phyloP scores from a whole-genome alignment of 306 rosid genomes.

The Adenanthera pavonina region DNA sequence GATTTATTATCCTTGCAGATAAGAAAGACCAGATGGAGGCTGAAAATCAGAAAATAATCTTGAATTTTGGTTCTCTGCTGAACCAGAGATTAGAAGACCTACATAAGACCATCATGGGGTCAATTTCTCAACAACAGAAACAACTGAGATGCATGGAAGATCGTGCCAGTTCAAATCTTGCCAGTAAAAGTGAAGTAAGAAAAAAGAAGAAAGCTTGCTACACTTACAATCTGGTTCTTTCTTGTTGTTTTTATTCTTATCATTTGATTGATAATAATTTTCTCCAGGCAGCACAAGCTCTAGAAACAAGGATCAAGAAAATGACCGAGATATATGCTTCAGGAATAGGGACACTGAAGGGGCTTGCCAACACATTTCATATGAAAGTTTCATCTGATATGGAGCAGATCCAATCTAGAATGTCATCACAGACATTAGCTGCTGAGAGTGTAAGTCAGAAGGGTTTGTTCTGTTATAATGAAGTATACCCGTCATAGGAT shows the following conservation, averaged over 20 bases:
- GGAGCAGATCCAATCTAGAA: conserved; percentile 63
- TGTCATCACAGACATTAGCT: conserved; percentile 60
- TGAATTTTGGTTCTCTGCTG: conserved; percentile 73
- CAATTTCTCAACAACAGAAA: conserved; percentile 77
- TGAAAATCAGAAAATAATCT: conserved; percentile 66
- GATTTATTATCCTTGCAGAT: conserved; percentile 51
- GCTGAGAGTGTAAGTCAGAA: conserved; percentile 64
- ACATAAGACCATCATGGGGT: conserved; percentile 67
- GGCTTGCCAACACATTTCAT: conserved; percentile 64
- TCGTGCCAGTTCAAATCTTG: conserved; percentile 57
- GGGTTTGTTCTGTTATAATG: background rate
- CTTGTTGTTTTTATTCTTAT: conserved; percentile 5
- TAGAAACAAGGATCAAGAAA: conserved; percentile 74
- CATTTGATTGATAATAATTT: conserved; percentile 31
- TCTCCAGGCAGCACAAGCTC: conserved; percentile 71
- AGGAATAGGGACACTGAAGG: conserved; percentile 71
- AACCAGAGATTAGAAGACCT: conserved; percentile 69
- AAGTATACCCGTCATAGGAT: background rate
- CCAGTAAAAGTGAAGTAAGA: conserved; percentile 82
- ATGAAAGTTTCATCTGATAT: conserved; percentile 72
- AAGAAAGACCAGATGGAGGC: conserved; percentile 73
- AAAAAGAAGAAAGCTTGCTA: conserved; percentile 26
- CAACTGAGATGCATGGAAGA: conserved; percentile 84
- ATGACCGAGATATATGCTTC: conserved; percentile 67
- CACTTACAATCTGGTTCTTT: conserved; percentile 15